These are phyloP conservation scores for Neckera pumila DNA, from an alignment of 225 moss, liverwort and hornwort species.

Conservation along the genomic window DNA sequence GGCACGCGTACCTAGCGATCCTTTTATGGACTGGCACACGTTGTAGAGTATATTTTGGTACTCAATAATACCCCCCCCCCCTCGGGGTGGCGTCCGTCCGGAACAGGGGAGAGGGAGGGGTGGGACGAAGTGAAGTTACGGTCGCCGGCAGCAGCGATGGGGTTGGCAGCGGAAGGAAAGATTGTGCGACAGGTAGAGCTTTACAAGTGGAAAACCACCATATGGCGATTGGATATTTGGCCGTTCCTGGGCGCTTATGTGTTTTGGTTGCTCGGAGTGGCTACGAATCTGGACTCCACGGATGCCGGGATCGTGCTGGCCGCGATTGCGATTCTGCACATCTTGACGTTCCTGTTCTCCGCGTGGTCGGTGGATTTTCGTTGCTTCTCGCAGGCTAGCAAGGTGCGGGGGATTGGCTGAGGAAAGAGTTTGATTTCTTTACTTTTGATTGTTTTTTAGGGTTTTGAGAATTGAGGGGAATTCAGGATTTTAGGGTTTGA, in stretches of 20 bases:
- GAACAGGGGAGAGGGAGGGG: neutral
- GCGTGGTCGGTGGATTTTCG: slow-evolving; percentile 97
- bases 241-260: slow-evolving; percentile 60
- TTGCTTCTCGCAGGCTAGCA: slow-evolving; percentile 81
- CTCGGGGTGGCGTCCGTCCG: neutral
- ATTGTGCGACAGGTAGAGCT: slow-evolving; percentile 79
- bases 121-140: neutral
- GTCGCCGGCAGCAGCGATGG: slow-evolving; percentile 24
- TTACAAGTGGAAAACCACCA: slow-evolving; percentile 63
- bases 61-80: neutral
- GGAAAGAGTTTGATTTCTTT: neutral
- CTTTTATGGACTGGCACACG: neutral
- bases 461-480: neutral
- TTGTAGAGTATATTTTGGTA: neutral
- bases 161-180: slow-evolving; percentile 77
- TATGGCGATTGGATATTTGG: slow-evolving; percentile 88
- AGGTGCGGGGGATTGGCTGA: slow-evolving; percentile 20
- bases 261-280: slow-evolving; percentile 55
- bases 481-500: neutral
- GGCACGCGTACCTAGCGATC: neutral
- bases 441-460: neutral
- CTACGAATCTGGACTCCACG: slow-evolving; percentile 51
- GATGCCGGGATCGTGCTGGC: slow-evolving; percentile 68
- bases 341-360: slow-evolving; percentile 81
- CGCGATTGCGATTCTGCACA: slow-evolving; percentile 48